phyloP scores from a whole-genome alignment of 1,284 basidiomycete genomes.

The Ceratobasidium sp. region DNA sequence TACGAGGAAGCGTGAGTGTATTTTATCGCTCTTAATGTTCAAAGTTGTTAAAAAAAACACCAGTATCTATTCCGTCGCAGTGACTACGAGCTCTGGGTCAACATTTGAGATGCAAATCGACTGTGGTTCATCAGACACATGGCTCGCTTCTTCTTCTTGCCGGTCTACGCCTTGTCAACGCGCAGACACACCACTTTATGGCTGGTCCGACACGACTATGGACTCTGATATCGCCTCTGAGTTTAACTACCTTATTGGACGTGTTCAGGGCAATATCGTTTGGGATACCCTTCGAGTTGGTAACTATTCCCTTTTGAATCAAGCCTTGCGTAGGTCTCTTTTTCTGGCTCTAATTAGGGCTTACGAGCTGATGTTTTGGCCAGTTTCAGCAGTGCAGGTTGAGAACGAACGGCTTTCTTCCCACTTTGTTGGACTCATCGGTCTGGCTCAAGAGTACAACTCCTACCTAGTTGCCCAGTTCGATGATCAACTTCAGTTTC shows the following conservation, averaged over 20 bases:
- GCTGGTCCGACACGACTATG: constrained; percentile 16
- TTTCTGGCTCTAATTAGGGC: not conserved
- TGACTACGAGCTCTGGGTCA: constrained; percentile 3
- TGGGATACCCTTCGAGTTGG: constrained; percentile 21
- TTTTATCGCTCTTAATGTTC: not conserved
- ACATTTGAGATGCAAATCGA: constrained; percentile 31
- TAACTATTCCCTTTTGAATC: constrained; percentile 14
- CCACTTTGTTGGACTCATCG: constrained; percentile 39
- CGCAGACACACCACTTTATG: constrained; percentile 16
- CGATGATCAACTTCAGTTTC: not conserved
- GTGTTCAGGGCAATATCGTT: constrained; percentile 18
- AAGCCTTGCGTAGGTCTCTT: constrained; percentile 17
- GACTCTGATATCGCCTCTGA: constrained; percentile 7
- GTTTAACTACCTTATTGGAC: constrained; percentile 18
- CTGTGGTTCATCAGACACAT: constrained; percentile 26
- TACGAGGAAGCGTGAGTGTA: constrained; percentile 20
- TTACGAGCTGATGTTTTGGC: not conserved
- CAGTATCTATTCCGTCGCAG: constrained; percentile 18
- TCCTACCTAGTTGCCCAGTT: constrained; percentile 29
- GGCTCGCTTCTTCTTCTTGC: constrained; percentile 26
- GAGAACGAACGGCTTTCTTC: constrained; percentile 38
- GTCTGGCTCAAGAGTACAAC: constrained; percentile 38
- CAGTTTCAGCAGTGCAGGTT: constrained; percentile 35
- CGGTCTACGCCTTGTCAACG: constrained; percentile 13
- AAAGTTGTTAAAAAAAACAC: not conserved